Evolutionary conservation across 2,329 filamentous ascomycete genomes (phyloP), one percentile per base, ranked within the genome.

Genomic region (Aspergillus pseudoterreus): DNA sequence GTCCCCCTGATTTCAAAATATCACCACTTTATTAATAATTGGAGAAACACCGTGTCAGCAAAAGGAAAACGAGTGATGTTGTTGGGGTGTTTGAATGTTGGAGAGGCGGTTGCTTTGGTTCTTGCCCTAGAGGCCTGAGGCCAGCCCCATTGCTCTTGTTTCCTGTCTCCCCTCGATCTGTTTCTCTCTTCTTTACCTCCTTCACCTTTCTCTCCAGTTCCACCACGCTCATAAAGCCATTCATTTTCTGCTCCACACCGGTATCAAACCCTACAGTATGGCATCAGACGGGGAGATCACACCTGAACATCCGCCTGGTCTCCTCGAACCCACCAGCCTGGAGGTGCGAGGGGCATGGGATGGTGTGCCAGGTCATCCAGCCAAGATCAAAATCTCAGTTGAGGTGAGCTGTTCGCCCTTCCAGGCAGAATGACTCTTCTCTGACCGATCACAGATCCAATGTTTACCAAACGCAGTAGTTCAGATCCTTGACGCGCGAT

Each of bases 291-390:
- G 15, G 39, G 47, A 27, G 38, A n/a, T 30, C 27, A 32, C 43
- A 11, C 39, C 47, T n/a, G 24, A 48, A 44, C 48, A n/a, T 42
- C 24, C 41, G 49, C 60, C 49, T 3, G 51, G 58, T 6, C 60
- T 66, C 48, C 62, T 50, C 36, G 62, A 66, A 11, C 27, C 27
- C 3, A 38, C 35, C 14, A 38, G 35, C 22, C 57, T 71, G 8
- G 64, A 70, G 36, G 39, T 71, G 19, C 60, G 54, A 32, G 64
- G 65, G 12, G 60, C 60, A 12, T 71, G 69, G 69, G 58, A 57
- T 46, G 69, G 67, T 3, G 54, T 61, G 27, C 47, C 51, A 3
- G 47, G 45, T 8, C 57, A 62, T 27, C 55, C 62, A 24, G 61
- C 67, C 15, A 52, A 59, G 19, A 43, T 69, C 38, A 59, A 50